Base-by-base conservation (phyloP, 441 rosid genomes). In the Populus hybrid region DNA sequence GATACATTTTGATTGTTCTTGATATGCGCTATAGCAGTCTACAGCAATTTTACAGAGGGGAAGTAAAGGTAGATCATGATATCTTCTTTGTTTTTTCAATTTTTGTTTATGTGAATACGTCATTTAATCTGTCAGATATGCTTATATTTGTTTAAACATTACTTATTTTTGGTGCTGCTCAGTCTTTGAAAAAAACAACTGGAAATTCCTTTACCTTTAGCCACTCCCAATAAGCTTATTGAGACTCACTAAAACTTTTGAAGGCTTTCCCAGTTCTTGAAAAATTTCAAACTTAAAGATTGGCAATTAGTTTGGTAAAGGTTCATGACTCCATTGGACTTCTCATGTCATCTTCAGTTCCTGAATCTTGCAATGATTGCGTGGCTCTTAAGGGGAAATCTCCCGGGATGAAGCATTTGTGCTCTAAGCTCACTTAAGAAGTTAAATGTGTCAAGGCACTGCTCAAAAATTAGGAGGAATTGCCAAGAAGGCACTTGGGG, bases 91-190 rank as follows among this genome's bases (percentile, higher is more conserved):
- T 30, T 16, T 57, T 23, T 19, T 24, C 63, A 53, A 18, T 18
- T 53, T 16, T 53, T 1, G 21, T n/a, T n/a, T n/a, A n/a, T 12
- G 42, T 70, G n/a, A n/a, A 35, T 14, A 23, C 5, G 12, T 42
- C 24, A 42, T 66, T 28, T 21, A 28, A 23, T n/a, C 3, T 75
- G 40, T 0, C 61, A 53, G 23, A 2, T 19, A 61, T 18, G 23
- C 61, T n/a, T 21, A 12, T 34, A n/a, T n/a, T n/a, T n/a, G n/a
- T n/a, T n/a, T n/a, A n/a, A n/a, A n/a, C n/a, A n/a, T n/a, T n/a
- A n/a, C n/a, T n/a, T n/a, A n/a, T n/a, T n/a, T n/a, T 50, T 46
- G 5, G 87, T 89, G 64, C 57, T 35, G 40, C n/a, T n/a, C 86
- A 65, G 78, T 66, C 34, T 7, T 12, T 75, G 3, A 2, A 36